These are phyloP conservation scores for Globisporangium apiculatum DNA, from an alignment of 352 stramenopile species.

Conservation along the genomic window DNA sequence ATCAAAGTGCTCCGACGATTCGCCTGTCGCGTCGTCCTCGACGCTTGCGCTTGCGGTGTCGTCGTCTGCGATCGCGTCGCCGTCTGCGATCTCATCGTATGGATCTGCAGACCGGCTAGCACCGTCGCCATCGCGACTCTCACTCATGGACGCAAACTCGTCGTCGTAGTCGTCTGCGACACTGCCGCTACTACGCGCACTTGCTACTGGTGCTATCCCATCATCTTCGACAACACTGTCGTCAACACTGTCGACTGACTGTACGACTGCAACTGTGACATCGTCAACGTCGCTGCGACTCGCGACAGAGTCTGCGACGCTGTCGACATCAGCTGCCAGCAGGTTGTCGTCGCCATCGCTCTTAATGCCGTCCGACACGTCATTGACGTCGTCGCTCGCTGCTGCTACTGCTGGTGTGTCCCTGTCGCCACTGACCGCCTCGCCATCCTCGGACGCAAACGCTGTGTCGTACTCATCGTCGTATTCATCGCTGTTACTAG, in stretches of 20 bases:
- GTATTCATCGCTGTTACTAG: neutral
- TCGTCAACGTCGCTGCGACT: neutral
- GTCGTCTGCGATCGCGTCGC: neutral
- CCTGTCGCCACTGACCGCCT: neutral
- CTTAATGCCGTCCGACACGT: neutral
- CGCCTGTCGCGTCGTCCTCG: slow-evolving; percentile 4
- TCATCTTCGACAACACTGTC: slow-evolving; percentile 4
- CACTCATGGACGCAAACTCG: slow-evolving; percentile 10
- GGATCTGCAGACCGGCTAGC: neutral
- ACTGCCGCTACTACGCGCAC: no score
- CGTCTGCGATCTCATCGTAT: neutral
- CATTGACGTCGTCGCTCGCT: neutral
- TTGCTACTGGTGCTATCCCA: slow-evolving; percentile 2
- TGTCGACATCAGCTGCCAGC: neutral
- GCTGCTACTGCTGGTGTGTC: neutral
- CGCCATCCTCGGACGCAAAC: slow-evolving; percentile 7
- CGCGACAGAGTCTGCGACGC: neutral
- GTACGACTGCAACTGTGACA: neutral
- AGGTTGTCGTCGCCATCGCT: neutral
- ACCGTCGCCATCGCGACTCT: neutral
- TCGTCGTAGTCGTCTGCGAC: slow-evolving; percentile 9
- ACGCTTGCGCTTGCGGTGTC: neutral
- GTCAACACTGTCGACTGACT: neutral
- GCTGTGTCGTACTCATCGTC: slow-evolving; percentile 8
- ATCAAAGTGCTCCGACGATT: slow-evolving; percentile 6